phyloP scores from a whole-genome alignment of 176 grass and related monocot genomes.

The Zea mays region DNA sequence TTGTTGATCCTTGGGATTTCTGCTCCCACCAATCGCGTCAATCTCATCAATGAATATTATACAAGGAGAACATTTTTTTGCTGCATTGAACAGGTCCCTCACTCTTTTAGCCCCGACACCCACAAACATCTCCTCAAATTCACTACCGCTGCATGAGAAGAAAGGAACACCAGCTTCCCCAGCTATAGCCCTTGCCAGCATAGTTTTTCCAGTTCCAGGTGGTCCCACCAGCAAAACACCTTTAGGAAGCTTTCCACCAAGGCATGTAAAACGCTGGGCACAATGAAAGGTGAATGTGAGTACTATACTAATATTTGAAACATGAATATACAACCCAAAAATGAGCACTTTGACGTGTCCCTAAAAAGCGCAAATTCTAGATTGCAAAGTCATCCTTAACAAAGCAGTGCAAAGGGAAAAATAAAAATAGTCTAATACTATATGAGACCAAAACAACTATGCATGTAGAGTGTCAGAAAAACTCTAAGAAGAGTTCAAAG shows the following conservation, averaged over 20 bases:
- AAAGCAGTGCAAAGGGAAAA: background rate
- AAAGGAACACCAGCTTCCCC: conserved; percentile 95
- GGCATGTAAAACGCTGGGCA: conserved; percentile 85
- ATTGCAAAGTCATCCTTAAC: background rate
- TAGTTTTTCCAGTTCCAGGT: conserved; percentile 96
- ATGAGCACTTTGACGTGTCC: background rate
- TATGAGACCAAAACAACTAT: background rate
- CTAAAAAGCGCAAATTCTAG: background rate
- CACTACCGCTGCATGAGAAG: conserved; percentile 92
- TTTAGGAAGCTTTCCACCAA: conserved; percentile 98
- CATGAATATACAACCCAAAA: background rate
- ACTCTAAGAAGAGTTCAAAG: background rate
- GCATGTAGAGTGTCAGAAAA: background rate
- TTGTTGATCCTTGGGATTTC: conserved; percentile 94
- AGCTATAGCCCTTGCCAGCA: conserved; percentile 94
- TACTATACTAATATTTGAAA: conserved; percentile 3
- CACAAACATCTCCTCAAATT: conserved; percentile 99
- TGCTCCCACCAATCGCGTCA: conserved; percentile 88
- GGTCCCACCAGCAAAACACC: conserved; percentile 93
- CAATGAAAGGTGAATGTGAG: conserved; percentile 27
- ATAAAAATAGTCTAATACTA: background rate
- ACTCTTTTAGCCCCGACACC: conserved; percentile 89
- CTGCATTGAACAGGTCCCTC: conserved; percentile 81
- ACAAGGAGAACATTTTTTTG: conserved; percentile 89
- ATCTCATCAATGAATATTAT: conserved; percentile 99